Evolutionary conservation across 768 basidiomycete species (phyloP), one percentile per base, ranked within the genome.

Genomic region (Trichaptum fuscoviolaceum): DNA sequence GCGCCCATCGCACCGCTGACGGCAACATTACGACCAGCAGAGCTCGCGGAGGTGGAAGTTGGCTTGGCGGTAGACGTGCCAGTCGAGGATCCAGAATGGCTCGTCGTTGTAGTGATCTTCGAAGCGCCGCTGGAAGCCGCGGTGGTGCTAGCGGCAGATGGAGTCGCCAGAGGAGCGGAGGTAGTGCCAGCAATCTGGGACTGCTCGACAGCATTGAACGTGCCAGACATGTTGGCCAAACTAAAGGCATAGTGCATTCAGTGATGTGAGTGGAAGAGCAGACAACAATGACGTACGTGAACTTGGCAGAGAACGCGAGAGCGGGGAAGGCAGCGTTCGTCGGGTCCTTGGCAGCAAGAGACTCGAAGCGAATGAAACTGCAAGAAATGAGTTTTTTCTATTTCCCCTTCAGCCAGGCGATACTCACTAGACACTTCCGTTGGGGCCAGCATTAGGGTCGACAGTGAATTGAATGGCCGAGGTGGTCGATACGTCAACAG

Each of bases 281-380:
- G 26, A 20, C 15, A 34, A 23, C 60, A 26, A 24, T 1, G 7
- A 78, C 88, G 69, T 72, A 93, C 92, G 79, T 79, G 81, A 93
- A 95, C 71, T 84, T 85, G 69, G 93, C 84, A 7, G 92, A 92
- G 81, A 93, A 96, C 0, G 91, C 86, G 69, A 89, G 78, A 59
- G 82, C 84, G 3, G 83, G 83, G 78, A 79, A 90, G 65, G 84
- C 78, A 17, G 88, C 77, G 65, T 83, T 73, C 1, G 73, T 71
- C 30, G 85, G 61, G 73, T 90, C 85, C 74, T 82, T 88, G 58
- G 84, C 70, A 64, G 42, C 70, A 36, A 82, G 69, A 0, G 92
- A 93, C 66, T 90, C 84, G 72, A 91, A 77, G 62, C 92, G 91
- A 73, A 95, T 83, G 80, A 95, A 95, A 80, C 90, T 91, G 66